Evolutionary conservation across 768 basidiomycete species (phyloP).

Genomic region (Trametes gibbosa): DNA sequence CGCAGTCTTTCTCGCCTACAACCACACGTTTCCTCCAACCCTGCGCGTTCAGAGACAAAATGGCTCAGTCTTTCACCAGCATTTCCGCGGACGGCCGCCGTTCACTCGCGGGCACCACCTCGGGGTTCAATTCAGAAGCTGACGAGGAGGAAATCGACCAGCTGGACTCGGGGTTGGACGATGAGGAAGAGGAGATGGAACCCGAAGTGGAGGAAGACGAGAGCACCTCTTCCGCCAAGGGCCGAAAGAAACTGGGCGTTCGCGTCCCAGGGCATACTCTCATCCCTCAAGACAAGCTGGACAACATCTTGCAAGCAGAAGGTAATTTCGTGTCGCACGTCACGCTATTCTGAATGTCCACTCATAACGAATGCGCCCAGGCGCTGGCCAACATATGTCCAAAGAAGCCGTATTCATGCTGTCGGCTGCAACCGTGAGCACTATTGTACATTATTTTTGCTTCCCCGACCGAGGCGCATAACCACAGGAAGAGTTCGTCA

Average conservation of each 20-base stretch:
- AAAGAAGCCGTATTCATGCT: conserved; percentile 75
- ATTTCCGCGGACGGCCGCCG: conserved; percentile 15
- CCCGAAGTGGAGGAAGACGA: conserved; percentile 12
- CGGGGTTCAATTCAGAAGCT: conserved; percentile 25
- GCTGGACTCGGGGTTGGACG: conserved; percentile 56
- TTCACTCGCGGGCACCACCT: conserved; percentile 12
- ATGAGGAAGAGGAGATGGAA: conserved; percentile 27
- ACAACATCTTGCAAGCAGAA: conserved; percentile 78
- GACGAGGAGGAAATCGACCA: conserved; percentile 68
- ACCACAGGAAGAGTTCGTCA: conserved; percentile 80
- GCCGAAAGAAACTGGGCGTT: conserved; percentile 32
- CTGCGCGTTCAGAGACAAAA: background rate
- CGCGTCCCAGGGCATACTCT: conserved; percentile 65
- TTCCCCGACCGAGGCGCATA: background rate
- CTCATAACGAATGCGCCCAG: conserved; percentile 28
- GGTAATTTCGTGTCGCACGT: conserved; percentile 39
- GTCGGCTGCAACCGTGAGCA: conserved; percentile 68
- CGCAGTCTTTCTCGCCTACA: background rate
- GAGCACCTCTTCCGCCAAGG: conserved; percentile 19
- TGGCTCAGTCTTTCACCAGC: conserved; percentile 23
- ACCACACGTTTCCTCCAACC: background rate
- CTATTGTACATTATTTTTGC: conserved; percentile 1
- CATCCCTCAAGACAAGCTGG: conserved; percentile 63
- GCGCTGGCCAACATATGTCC: conserved; percentile 61
- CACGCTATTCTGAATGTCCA: background rate